Evolutionary conservation across 345 rosid species (phyloP), one percentile per base, ranked within the genome.

Genomic region (Linum tenue): DNA sequence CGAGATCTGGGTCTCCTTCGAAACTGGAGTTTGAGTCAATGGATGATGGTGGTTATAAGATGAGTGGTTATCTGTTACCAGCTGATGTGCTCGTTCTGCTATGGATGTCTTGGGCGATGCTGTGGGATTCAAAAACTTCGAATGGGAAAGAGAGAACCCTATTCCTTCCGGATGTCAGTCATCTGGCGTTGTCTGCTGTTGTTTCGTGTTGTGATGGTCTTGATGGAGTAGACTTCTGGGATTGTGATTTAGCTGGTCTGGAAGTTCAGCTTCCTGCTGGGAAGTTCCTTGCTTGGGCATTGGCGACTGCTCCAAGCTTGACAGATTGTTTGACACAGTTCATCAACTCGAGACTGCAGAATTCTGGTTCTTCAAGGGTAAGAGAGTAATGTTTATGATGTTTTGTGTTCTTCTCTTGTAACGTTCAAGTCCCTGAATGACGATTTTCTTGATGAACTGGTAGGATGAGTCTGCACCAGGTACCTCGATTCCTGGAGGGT

Each of bases 41-140:
- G 3, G 84, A 72, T 57, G 95, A 76, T 69, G 69, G 60, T 75
- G 92, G 88, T 75, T 75, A 85, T 67, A 90, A 85, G 78, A 78
- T 85, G 8, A 73, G 67, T 22, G 96, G 99, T 36, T 75, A 60
- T 59, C 73, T 94, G 15, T 43, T 67, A 35, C 81, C 87, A 0
- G 5, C 15, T 2, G 89, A 90, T 67, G 77, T 86, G 67, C 69
- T 78, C 67, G 40, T 84, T 70, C 79, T 92, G 73, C 79, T 90
- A 1, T 84, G 82, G 83, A 61, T 83, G 77, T 85, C 89, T 73
- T 94, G 97, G 99, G 63, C 86, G 39, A 77, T 88, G 94, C 69
- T 70, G 31, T 90, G 88, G 86, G 80, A 78, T 69, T 75, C 81
- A 22, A 81, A 76, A 66, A 67, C 67, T 42, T 62, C 70, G 0